Percentiles rank a stretch among this genome's conserved stretches.
Conservation (phyloP, 2,329 filamentous ascomycete genomes). For the Ascochyta pisi region DNA sequence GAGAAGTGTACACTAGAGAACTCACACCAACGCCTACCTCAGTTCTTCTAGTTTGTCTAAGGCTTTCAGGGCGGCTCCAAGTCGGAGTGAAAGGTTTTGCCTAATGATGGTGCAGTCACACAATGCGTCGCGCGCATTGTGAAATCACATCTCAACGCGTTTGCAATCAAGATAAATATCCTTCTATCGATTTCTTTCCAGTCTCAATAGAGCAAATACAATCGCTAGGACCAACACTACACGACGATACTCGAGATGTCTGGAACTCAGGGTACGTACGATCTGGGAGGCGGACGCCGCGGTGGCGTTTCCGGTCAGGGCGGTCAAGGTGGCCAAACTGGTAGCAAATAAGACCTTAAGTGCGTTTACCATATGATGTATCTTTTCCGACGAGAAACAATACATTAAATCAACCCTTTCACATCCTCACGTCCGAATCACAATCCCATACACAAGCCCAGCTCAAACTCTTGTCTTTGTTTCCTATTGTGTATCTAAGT, state of each 20-base stretch:
- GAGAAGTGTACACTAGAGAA: too few relatives aligned
- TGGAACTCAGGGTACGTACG: constrained; percentile 11
- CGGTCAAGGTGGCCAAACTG: constrained; percentile 1
- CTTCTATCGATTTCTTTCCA: background rate
- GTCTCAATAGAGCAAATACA: too few relatives aligned
- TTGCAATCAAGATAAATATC: background rate
- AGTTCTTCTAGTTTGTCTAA: background rate
- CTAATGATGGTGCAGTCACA: background rate
- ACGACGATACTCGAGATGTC: background rate
- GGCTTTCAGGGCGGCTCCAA: too few relatives aligned
- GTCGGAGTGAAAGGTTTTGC: too few relatives aligned
- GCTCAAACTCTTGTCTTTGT: too few relatives aligned
- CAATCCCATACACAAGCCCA: too few relatives aligned
- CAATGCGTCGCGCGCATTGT: background rate
- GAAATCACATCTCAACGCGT: background rate
- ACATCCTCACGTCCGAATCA: too few relatives aligned
- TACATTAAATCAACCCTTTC: too few relatives aligned
- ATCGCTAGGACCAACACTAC: background rate
- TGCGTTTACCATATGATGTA: background rate
- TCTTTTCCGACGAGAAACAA: too few relatives aligned
- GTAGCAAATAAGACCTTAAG: background rate
- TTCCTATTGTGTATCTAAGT: too few relatives aligned
- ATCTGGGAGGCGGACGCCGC: constrained; percentile 16
- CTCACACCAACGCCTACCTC: too few relatives aligned
- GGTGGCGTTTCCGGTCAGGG: constrained; percentile 16